phyloP scores from a whole-genome alignment of 805 yeast genomes.

The Tetrapisispora pingtungensis region DNA sequence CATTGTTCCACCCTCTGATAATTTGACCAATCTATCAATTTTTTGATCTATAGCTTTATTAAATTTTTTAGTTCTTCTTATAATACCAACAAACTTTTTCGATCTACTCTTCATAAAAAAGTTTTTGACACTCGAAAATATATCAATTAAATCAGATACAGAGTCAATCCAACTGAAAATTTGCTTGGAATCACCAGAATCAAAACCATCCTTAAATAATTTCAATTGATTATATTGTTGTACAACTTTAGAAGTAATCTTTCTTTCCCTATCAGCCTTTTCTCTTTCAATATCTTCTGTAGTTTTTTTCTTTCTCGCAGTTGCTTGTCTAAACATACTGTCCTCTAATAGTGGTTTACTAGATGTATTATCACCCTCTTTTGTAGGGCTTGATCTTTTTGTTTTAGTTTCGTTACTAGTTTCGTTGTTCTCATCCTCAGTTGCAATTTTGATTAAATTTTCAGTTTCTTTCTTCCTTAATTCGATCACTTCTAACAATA shows the following conservation, averaged over 20 bases:
- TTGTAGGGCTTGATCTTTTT: not conserved
- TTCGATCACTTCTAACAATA: constrained; percentile 46
- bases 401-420: constrained; percentile 1
- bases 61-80: constrained; percentile 49
- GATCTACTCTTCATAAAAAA: constrained; percentile 73
- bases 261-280: constrained; percentile 43
- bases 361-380: constrained; percentile 7
- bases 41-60: constrained; percentile 63
- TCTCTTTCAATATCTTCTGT: constrained; percentile 34
- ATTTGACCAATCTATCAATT: constrained; percentile 53
- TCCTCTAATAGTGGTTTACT: constrained; percentile 27
- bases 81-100: constrained; percentile 57
- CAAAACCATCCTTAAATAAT: constrained; percentile 41
- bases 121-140: constrained; percentile 65
- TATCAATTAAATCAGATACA: constrained; percentile 74
- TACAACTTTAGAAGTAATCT: constrained; percentile 46
- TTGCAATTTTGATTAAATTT: constrained; percentile 11
- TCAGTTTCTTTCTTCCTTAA: constrained; percentile 27
- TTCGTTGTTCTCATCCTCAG: constrained; percentile 3
- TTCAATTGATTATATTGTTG: constrained; percentile 47
- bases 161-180: constrained; percentile 71
- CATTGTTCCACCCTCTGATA: constrained; percentile 46
- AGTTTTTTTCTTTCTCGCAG: constrained; percentile 22
- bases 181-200: constrained; percentile 47
- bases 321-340: constrained; percentile 21